These are phyloP conservation scores for Davidsoniella neocaledoniae DNA, from an alignment of 2,329 filamentous ascomycete species.

Conservation along the genomic window DNA sequence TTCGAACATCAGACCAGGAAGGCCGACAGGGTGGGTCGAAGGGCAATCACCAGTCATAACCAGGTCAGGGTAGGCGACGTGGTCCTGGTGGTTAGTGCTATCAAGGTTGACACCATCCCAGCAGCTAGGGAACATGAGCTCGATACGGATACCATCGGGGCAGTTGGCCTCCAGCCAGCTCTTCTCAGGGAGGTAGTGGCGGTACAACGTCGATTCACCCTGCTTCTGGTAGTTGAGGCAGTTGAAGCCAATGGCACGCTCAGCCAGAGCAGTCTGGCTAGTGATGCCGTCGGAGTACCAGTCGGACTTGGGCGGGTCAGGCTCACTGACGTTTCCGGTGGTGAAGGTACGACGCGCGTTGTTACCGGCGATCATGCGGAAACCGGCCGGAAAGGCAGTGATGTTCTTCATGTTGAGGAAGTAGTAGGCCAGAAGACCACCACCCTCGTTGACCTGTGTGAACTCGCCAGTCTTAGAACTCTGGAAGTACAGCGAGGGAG, in stretches of 20 bases:
- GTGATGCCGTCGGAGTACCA: conserved; percentile 52
- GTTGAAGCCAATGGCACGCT: conserved; percentile 87
- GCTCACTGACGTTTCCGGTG: conserved; percentile 46
- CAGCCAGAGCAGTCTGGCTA: conserved; percentile 47
- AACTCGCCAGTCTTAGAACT: conserved; percentile 45
- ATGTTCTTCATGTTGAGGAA: conserved; percentile 52
- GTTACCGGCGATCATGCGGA: conserved; percentile 70
- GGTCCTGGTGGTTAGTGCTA: conserved; percentile 37
- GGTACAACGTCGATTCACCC: conserved; percentile 59
- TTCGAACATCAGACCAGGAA: conserved; percentile 69
- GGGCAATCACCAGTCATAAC: conserved; percentile 68
- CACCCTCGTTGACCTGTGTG: conserved; percentile 54
- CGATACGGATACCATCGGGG: conserved; percentile 61
- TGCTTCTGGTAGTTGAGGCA: conserved; percentile 62
- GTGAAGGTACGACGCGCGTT: conserved; percentile 51
- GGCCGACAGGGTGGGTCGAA: conserved; percentile 44
- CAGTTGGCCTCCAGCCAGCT: conserved; percentile 65
- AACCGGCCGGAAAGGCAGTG: conserved; percentile 56
- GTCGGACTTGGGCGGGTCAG: conserved; percentile 47
- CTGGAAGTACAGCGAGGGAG: conserved; percentile 62
- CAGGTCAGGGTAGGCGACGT: conserved; percentile 63
- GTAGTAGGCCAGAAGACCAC: conserved; percentile 84
- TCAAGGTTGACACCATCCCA: conserved; percentile 58
- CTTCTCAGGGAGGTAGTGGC: conserved; percentile 71
- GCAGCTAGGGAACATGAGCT: conserved; percentile 79